phyloP scores from a whole-genome alignment of 108 stramenopile genomes.

The Poteriospumella lacustris region DNA sequence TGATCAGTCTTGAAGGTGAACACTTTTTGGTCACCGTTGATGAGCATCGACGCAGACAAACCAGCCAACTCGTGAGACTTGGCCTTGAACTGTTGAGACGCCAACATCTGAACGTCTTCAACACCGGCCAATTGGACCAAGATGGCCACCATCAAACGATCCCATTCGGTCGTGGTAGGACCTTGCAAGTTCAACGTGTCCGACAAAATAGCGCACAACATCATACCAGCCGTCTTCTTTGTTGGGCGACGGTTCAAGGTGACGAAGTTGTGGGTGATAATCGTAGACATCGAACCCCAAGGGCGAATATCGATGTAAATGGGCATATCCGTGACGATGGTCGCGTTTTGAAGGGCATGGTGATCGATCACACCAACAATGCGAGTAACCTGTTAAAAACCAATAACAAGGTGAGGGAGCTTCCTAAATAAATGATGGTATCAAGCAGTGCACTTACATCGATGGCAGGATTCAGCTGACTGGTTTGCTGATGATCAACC shows the following conservation, averaged over 20 bases:
- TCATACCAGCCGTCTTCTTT: conserved; percentile 51
- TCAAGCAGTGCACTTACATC: conserved; percentile 29
- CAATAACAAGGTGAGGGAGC: neutral
- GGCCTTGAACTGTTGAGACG: conserved; percentile 62
- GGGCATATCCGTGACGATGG: conserved; percentile 64
- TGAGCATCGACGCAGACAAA: conserved; percentile 35
- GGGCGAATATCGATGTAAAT: conserved; percentile 74
- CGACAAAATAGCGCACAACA: conserved; percentile 63
- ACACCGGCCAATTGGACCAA: conserved; percentile 56
- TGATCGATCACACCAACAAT: conserved; percentile 73
- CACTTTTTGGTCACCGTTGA: conserved; percentile 61
- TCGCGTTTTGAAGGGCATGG: conserved; percentile 67
- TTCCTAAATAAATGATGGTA: neutral
- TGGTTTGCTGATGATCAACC: conserved; percentile 68
- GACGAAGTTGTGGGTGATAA: conserved; percentile 63
- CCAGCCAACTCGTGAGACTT: conserved; percentile 41
- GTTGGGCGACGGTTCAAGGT: conserved; percentile 43
- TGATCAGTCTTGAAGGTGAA: conserved; percentile 52
- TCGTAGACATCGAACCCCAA: conserved; percentile 64
- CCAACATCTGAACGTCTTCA: conserved; percentile 56
- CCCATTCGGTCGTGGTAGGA: conserved; percentile 69
- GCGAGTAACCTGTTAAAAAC: neutral
- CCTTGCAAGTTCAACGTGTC: conserved; percentile 66
- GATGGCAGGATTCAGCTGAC: conserved; percentile 67
- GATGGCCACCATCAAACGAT: conserved; percentile 61